Percentiles rank a stretch among this genome's conserved stretches.
phyloP scores from a whole-genome alignment of 2,329 filamentous ascomycete genomes.

The Cytospora chrysosperma region DNA sequence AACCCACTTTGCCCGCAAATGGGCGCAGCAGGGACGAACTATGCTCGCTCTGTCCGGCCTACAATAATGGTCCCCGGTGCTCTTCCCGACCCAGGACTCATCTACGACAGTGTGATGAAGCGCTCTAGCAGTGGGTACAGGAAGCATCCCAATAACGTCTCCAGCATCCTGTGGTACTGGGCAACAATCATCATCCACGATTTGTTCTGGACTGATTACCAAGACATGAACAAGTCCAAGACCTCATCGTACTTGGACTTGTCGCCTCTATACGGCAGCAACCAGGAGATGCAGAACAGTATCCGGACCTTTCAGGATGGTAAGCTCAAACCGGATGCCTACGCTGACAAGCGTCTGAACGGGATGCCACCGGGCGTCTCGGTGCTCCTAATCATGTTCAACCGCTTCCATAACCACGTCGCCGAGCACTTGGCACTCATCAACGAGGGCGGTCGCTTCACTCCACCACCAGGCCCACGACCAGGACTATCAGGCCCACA shows the following conservation, averaged over 20 bases:
- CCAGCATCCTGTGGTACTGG: constrained; percentile 71
- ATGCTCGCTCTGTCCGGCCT: constrained; percentile 63
- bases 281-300: constrained; percentile 62
- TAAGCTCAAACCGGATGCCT: constrained; percentile 69
- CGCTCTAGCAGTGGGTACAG: constrained; percentile 44
- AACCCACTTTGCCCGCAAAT: constrained; percentile 65
- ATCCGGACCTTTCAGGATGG: constrained; percentile 71
- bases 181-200: constrained; percentile 71
- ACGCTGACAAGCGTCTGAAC: constrained; percentile 67
- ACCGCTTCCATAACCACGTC: constrained; percentile 83
- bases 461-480: constrained; percentile 50
- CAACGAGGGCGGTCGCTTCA: constrained; percentile 80
- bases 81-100: constrained; percentile 62
- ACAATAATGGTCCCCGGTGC: constrained; percentile 60
- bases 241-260: constrained; percentile 73
- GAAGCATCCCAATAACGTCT: constrained; percentile 69
- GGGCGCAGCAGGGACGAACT: constrained; percentile 66
- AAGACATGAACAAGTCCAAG: constrained; percentile 59
- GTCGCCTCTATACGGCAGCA: constrained; percentile 69
- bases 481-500: neutral
- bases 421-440: constrained; percentile 78
- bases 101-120: constrained; percentile 64
- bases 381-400: constrained; percentile 74
- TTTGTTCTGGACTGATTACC: constrained; percentile 67
- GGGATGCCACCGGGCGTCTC: constrained; percentile 71